Percentiles rank a stretch among this genome's conserved stretches.
Conservation (phyloP, 352 stramenopile species). For the Pythium oligandrum region DNA sequence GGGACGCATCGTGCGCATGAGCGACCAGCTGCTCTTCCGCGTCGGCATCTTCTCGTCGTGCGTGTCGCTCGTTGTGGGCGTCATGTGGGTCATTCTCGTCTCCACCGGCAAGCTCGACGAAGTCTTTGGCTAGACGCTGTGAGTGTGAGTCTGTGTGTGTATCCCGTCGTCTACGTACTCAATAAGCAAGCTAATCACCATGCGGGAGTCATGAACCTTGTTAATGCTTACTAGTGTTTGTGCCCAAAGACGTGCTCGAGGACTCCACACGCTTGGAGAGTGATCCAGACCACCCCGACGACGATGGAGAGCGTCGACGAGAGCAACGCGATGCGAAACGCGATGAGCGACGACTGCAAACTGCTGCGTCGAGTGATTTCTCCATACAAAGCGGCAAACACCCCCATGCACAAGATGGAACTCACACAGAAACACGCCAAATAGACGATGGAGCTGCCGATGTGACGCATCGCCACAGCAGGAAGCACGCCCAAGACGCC, state of each 20-base stretch:
- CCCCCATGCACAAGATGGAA: slow-evolving; percentile 85
- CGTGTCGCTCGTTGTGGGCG: slow-evolving; percentile 48
- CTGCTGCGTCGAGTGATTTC: slow-evolving; percentile 37
- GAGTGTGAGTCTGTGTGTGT: too few relatives aligned
- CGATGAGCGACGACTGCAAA: slow-evolving; percentile 18
- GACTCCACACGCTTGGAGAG: slow-evolving; percentile 51
- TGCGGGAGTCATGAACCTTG: too few relatives aligned
- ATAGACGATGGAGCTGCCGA: slow-evolving; percentile 58
- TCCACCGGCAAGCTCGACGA: slow-evolving; percentile 42
- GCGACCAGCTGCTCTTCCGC: slow-evolving; percentile 33
- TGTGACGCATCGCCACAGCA: slow-evolving; percentile 53
- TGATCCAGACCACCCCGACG: slow-evolving; percentile 68
- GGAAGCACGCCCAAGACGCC: slow-evolving; percentile 83
- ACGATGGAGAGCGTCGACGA: slow-evolving; percentile 54
- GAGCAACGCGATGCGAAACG: slow-evolving; percentile 40
- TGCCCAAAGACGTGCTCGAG: slow-evolving; percentile 59
- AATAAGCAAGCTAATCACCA: too few relatives aligned
- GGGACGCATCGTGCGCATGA: slow-evolving; percentile 30
- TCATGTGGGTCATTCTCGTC: slow-evolving; percentile 58
- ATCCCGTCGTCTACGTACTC: too few relatives aligned
- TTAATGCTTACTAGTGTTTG: slow-evolving; percentile 5
- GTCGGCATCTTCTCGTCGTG: slow-evolving; percentile 54
- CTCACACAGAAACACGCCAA: slow-evolving; percentile 82
- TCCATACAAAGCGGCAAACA: slow-evolving; percentile 81
- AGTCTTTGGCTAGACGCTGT: slow-evolving; percentile 29